These are phyloP conservation scores for Rhizomucor pusillus DNA, from an alignment of 371 early-diverging fungal genomes.

Conservation along the genomic window DNA sequence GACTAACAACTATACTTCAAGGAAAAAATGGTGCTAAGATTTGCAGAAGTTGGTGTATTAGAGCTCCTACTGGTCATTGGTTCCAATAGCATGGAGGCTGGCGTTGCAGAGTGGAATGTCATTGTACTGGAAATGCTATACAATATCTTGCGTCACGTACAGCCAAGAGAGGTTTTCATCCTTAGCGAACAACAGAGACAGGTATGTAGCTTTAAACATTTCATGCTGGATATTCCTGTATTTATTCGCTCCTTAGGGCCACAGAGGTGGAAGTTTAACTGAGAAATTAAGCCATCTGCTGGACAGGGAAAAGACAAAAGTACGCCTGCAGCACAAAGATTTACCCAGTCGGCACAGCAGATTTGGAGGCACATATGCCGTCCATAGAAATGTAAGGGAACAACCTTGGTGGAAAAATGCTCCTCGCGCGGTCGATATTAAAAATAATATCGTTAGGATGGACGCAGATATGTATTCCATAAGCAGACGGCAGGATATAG, in stretches of 20 bases:
- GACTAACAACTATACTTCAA: slow-evolving; percentile 11
- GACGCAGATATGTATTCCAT: slow-evolving; percentile 31
- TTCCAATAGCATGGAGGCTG: slow-evolving; percentile 49
- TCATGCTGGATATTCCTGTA: neutral
- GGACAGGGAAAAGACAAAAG: slow-evolving; percentile 23
- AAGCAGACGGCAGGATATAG: slow-evolving; percentile 42
- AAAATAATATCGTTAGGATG: slow-evolving; percentile 37
- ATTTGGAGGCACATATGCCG: slow-evolving; percentile 58
- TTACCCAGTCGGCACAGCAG: slow-evolving; percentile 50
- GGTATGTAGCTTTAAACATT: neutral
- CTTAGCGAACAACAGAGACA: slow-evolving; percentile 2
- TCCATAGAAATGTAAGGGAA: slow-evolving; percentile 19
- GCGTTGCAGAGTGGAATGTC: slow-evolving; percentile 63
- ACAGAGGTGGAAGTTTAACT: neutral
- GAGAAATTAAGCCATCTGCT: slow-evolving; percentile 21
- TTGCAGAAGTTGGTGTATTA: slow-evolving; percentile 51
- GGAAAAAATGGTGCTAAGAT: slow-evolving; percentile 55
- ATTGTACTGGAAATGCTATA: slow-evolving; percentile 64
- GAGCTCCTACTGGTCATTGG: slow-evolving; percentile 62
- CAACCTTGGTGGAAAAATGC: slow-evolving; percentile 22
- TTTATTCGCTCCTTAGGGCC: neutral
- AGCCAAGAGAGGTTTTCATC: slow-evolving; percentile 41
- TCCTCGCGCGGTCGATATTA: too few species aligned
- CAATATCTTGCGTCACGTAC: slow-evolving; percentile 51
- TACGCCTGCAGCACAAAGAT: slow-evolving; percentile 14